phyloP scores from a whole-genome alignment of 176 grass and related monocot species.

The Elymus sibiricus region DNA sequence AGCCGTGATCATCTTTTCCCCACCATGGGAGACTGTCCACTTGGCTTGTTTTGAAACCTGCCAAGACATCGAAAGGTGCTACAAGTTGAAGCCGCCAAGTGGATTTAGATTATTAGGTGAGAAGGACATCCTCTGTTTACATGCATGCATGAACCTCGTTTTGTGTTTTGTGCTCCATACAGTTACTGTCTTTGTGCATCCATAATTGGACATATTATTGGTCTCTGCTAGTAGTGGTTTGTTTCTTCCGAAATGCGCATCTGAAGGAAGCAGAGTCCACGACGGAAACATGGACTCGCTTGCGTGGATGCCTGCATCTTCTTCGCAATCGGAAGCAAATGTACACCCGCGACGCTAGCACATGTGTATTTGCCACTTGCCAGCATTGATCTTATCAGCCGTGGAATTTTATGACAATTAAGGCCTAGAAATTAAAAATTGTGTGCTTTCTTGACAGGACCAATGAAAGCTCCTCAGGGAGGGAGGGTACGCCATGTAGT shows the following conservation, averaged over 20 bases:
- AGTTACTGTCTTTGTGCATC: not conserved
- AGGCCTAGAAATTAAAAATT: not conserved
- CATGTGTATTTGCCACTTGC: not conserved
- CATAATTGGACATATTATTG: not conserved
- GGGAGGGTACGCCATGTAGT: not conserved
- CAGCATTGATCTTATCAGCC: not conserved
- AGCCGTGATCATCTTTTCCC: not conserved
- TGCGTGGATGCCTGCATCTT: not conserved
- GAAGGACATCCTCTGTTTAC: not conserved
- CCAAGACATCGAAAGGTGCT: not conserved
- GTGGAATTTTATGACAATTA: not conserved
- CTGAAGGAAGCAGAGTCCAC: not conserved
- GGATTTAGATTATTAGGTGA: not conserved
- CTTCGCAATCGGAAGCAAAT: not conserved
- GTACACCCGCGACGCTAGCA: not conserved
- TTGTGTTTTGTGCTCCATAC: not conserved
- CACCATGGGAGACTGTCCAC: conserved; percentile 6
- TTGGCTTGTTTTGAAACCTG: conserved; percentile 14
- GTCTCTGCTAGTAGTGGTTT: not conserved
- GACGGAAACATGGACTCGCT: not conserved
- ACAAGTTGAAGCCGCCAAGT: not conserved
- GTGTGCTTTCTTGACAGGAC: not conserved
- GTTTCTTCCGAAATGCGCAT: not conserved
- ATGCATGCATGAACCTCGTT: not conserved
- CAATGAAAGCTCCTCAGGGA: not conserved